phyloP scores from a whole-genome alignment of 768 basidiomycete species.

The Calocybe indica region DNA sequence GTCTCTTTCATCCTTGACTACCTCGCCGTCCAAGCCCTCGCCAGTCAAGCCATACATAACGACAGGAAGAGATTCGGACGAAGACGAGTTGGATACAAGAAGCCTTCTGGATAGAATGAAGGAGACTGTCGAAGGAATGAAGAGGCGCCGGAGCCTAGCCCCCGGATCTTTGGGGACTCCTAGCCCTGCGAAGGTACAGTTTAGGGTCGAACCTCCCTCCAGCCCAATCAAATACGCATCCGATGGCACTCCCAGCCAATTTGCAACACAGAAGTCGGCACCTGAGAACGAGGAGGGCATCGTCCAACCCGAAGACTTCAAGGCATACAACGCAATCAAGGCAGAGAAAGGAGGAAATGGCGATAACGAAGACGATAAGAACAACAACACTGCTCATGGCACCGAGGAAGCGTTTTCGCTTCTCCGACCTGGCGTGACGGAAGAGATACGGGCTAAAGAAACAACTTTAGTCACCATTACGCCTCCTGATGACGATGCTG shows the following conservation, averaged over 20 bases:
- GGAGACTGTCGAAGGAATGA: conserved; percentile 42
- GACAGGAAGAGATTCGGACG: conserved; percentile 20
- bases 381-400: not conserved
- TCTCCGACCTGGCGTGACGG: conserved; percentile 14
- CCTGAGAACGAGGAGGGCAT: too few species aligned
- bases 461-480: not conserved
- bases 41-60: conserved; percentile 11
- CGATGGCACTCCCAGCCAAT: not conserved
- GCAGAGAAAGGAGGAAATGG: not conserved
- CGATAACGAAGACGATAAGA: not conserved
- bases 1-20: not conserved
- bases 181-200: conserved; percentile 2
- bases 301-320: too few species aligned
- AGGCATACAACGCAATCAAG: conserved; percentile 3
- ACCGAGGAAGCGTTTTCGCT: conserved; percentile 12
- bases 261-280: too few species aligned
- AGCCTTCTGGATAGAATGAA: conserved; percentile 42
- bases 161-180: conserved; percentile 9
- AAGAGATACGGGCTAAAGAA: conserved; percentile 6
- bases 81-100: conserved; percentile 32
- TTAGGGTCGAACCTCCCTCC: not conserved
- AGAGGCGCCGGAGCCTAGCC: conserved; percentile 33
- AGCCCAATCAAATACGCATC: not conserved
- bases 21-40: conserved; percentile 6
- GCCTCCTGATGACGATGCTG: not conserved